Evolutionary conservation across 2,329 filamentous ascomycete genomes (phyloP), one percentile per base, ranked within the genome.

Genomic region (Penicillium frequentans): DNA sequence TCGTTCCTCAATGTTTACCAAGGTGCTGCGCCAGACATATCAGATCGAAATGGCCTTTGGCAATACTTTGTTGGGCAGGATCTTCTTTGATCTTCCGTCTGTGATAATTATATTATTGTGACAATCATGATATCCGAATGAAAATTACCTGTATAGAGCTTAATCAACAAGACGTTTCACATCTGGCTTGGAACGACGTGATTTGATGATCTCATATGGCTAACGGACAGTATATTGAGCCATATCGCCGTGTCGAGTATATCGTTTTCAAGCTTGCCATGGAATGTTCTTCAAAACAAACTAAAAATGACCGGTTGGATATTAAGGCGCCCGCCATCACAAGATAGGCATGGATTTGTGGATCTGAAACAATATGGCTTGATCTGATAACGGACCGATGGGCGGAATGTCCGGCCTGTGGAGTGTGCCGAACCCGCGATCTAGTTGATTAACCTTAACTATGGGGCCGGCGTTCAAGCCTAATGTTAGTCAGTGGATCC

Each of bases 1-100:
- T 49, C 48, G 14, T 49, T 49, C 16, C 33, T 49, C 21, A 49
- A 49, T 39, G 31, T 39, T 4, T 49, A 49, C n/a, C 48, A n/a
- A 19, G 23, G 33, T 35, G 48, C 24, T 21, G 33, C 24, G 33
- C 31, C 48, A 13, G 33, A 49, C 16, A 24, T 37, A 3, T 11
- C 21, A 11, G 48, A 49, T 49, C 48, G 14, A 49, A 27, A 49
- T 27, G 48, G 48, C n/a, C 48, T 49, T 19, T 49, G 48, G 48
- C 48, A 49, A 37, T 49, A 21, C 23, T 49, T 49, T 49, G 48
- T 49, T 39, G 48, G 48, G 23, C 48, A 49, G 23, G 48, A 49
- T 39, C 31, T 49, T 39, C 23, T 49, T 39, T 49, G 48, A 49
- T 11, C 16, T 31, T 9, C 9, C 21, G 10, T 7, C 11, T 49